Evolutionary conservation across 768 basidiomycete species (phyloP), one percentile per base, ranked within the genome.

Genomic region (Pleurotus giganteus): DNA sequence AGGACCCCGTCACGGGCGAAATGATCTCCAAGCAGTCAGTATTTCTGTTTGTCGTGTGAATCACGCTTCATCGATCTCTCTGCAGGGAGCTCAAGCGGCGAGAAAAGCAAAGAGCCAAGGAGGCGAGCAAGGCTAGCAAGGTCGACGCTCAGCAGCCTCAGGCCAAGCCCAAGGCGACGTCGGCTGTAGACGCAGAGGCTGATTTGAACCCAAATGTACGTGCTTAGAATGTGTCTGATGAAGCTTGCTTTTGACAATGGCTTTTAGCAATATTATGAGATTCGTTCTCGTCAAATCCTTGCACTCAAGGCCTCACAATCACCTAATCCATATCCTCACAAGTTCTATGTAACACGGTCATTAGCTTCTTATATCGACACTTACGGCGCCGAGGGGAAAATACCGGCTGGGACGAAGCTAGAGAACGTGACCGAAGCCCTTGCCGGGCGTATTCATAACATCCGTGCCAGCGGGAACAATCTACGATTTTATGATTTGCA

Each of bases 251-350:
- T 44, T 42, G 27, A 49, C 34, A 52, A 6, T 13, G 17, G n/a
- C 34, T 37, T 24, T 65, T 61, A 99, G 95, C 93, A 96, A 93
- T 99, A 98, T 79, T 96, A 88, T 67, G 94, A 98, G 66, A 74
- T 94, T 61, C 89, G 97, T 61, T 92, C 89, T 26, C 85, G 93
- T 45, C 86, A 91, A 62, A 94, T 99, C 63, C 82, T 85, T 59
- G 83, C 85, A 61, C 83, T 99, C 58, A 88, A 91, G 71, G 79
- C 86, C 66, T 89, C 90, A 26, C 88, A 89, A 68, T 71, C 81
- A 5, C 96, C 95, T 2, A 90, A 95, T 69, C 97, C 97, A 2
- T 99, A 98, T 76, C 97, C 97, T 5, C 97, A 99, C 86, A 99
- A 99, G 84, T 99, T 99, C 75, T 71, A 96, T 61, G 95, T 98